phyloP scores from a whole-genome alignment of 371 early-diverging fungal genomes.

The Paraphysoderma sedebokerense region DNA sequence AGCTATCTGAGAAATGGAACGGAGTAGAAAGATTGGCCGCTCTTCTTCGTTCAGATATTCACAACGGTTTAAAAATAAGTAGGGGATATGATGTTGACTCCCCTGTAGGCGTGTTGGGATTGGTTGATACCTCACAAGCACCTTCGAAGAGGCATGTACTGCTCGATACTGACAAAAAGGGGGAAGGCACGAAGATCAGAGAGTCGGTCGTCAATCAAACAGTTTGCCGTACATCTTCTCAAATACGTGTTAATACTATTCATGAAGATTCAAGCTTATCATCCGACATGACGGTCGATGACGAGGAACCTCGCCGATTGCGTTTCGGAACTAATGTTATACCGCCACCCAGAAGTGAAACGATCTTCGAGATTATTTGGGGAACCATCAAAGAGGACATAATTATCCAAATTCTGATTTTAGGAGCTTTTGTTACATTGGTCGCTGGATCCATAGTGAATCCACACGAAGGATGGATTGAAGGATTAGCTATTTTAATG shows the following conservation, averaged over 20 bases:
- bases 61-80: neutral
- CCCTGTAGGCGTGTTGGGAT: too few relatives aligned
- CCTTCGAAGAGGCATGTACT: too few relatives aligned
- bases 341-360: slow-evolving; percentile 5
- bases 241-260: neutral
- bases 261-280: neutral
- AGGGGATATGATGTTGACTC: neutral
- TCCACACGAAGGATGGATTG: slow-evolving; percentile 7
- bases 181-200: too few relatives aligned
- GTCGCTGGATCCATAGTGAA: slow-evolving; percentile 2
- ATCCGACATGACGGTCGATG: neutral
- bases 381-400: slow-evolving; percentile 9
- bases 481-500: slow-evolving; percentile 14
- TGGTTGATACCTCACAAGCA: too few relatives aligned
- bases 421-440: slow-evolving; percentile 5
- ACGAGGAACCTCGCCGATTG: neutral
- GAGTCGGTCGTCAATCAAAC: neutral
- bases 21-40: slow-evolving; percentile 5
- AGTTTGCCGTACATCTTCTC: neutral
- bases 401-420: slow-evolving; percentile 8
- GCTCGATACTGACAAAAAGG: too few relatives aligned
- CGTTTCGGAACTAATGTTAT: slow-evolving; percentile 5
- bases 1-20: slow-evolving; percentile 4
- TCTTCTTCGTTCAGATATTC: neutral
- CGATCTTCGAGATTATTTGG: slow-evolving; percentile 3